Percentiles rank a stretch among this genome's conserved stretches.
phyloP scores from a whole-genome alignment of 2,329 filamentous ascomycete species.

The Colletotrichum tropicale region DNA sequence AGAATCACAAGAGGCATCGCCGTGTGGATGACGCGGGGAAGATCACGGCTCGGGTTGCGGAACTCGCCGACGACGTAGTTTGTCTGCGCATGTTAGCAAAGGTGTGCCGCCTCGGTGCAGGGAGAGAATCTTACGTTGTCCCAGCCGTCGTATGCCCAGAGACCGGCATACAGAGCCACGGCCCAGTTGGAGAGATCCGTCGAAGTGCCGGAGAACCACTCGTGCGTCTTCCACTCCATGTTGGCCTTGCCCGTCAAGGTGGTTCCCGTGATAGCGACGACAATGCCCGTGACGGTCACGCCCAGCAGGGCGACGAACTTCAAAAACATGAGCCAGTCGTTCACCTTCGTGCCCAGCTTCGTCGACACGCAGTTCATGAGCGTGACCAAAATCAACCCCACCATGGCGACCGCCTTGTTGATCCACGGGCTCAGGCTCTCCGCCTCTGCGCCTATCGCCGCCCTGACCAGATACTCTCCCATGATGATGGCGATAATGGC shows the following conservation, averaged over 20 bases:
- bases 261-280: slow-evolving; percentile 86
- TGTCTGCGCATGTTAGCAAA: slow-evolving; percentile 59
- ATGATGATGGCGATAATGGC: slow-evolving; percentile 98
- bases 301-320: slow-evolving; percentile 91
- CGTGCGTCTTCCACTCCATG: slow-evolving; percentile 82
- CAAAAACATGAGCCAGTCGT: slow-evolving; percentile 94
- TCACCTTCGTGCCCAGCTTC: slow-evolving; percentile 81
- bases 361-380: slow-evolving; percentile 91
- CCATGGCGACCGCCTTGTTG: slow-evolving; percentile 84
- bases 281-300: slow-evolving; percentile 85
- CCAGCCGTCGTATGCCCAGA: slow-evolving; percentile 99
- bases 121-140: slow-evolving; percentile 77
- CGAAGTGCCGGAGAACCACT: slow-evolving; percentile 89
- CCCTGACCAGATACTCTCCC: slow-evolving; percentile 94
- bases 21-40: slow-evolving; percentile 94
- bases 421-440: slow-evolving; percentile 84
- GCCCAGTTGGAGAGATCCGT: slow-evolving; percentile 86
- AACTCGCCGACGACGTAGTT: slow-evolving; percentile 99
- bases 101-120: background rate
- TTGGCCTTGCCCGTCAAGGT: slow-evolving; percentile 78
- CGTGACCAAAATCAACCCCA: slow-evolving; percentile 78
- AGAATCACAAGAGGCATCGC: slow-evolving; percentile 94
- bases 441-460: slow-evolving; percentile 84
- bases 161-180: slow-evolving; percentile 89
- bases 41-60: slow-evolving; percentile 85